These are phyloP conservation scores for Marasmius tenuissimus DNA, from an alignment of 1,284 basidiomycete species.

Conservation along the genomic window DNA sequence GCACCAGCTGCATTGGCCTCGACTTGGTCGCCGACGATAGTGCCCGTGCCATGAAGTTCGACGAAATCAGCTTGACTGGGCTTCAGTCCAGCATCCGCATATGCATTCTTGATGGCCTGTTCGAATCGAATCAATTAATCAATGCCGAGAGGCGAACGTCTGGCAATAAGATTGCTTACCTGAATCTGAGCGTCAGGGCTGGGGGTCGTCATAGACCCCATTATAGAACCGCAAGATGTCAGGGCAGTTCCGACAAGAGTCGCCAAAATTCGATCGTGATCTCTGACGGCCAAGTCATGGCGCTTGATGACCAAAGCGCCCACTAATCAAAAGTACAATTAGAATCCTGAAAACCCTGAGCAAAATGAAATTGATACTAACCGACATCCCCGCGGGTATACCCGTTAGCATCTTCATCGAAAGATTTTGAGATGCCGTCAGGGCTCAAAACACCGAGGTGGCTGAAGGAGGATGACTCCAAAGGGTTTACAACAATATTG, in stretches of 20 bases:
- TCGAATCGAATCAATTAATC: neutral
- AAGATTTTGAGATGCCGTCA: conserved; percentile 1
- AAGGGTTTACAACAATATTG: neutral
- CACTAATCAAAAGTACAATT: neutral
- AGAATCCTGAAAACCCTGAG: neutral
- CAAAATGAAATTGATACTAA: neutral
- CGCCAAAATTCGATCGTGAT: neutral
- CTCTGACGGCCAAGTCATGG: neutral
- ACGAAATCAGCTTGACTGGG: neutral
- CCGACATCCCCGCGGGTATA: neutral
- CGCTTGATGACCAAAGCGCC: neutral
- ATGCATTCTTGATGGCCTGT: neutral
- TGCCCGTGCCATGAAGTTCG: neutral
- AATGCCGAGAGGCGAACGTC: neutral
- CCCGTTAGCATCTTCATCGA: conserved; percentile 2
- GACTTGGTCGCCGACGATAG: neutral
- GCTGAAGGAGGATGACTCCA: conserved; percentile 1
- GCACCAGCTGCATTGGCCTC: neutral
- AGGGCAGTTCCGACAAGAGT: neutral
- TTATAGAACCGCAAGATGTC: conserved; percentile 1
- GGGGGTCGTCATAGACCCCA: conserved; percentile 1
- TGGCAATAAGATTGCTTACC: neutral
- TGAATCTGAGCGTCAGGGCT: neutral
- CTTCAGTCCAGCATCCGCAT: neutral
- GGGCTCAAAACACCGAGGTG: conserved; percentile 2